These are phyloP conservation scores for Eucalyptus pauciflora DNA, from an alignment of 345 rosid genomes.

Conservation along the genomic window DNA sequence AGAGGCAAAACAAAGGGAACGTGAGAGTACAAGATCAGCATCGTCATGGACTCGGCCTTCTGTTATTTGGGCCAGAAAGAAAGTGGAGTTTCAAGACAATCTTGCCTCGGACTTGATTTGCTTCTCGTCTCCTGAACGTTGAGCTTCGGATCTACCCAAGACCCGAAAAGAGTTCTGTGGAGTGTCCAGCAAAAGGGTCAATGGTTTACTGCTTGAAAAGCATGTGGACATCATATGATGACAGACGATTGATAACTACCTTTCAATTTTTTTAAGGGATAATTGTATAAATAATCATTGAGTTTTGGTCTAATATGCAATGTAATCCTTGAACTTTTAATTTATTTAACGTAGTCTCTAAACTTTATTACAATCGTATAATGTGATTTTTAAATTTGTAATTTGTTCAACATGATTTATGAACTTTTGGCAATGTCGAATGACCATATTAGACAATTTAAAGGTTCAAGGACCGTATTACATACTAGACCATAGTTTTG, in stretches of 20 bases:
- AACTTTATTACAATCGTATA: fast-evolving
- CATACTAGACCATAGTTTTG: fast-evolving
- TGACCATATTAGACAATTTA: too few relatives aligned
- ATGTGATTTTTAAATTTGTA: fast-evolving
- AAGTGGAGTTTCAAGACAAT: background rate
- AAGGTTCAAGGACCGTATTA: fast-evolving
- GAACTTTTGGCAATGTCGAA: fast-evolving
- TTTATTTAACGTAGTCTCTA: fast-evolving
- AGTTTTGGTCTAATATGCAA: fast-evolving
- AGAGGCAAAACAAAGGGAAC: background rate
- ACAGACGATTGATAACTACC: background rate
- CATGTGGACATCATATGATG: background rate
- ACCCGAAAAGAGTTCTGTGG: background rate
- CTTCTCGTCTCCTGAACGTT: background rate
- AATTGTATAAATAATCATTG: fast-evolving
- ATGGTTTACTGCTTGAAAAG: background rate
- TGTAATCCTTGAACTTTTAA: fast-evolving
- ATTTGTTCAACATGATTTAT: too few relatives aligned
- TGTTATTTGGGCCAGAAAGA: background rate
- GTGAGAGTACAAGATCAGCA: background rate
- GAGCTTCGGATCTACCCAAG: background rate
- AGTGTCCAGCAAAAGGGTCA: background rate
- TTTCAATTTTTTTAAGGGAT: background rate
- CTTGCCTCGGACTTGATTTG: background rate
- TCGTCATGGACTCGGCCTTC: background rate